Evolutionary conservation across 2,329 filamentous ascomycete species (phyloP).

Genomic region (Pseudogymnoascus sp.): DNA sequence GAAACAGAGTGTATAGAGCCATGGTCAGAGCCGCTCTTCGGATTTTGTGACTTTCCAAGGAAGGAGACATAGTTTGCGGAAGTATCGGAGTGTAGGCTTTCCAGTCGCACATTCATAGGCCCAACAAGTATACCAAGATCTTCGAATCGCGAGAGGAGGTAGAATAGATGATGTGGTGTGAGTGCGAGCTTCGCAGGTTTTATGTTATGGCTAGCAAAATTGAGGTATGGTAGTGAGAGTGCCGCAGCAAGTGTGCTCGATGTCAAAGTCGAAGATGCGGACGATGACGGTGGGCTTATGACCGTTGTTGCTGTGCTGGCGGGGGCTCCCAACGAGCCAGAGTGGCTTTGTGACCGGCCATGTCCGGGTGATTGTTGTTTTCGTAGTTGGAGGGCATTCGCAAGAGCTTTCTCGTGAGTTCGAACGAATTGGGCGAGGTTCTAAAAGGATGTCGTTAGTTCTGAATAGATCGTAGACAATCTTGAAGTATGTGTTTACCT

Average conservation of each 20-base stretch:
- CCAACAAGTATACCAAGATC: conserved; percentile 85
- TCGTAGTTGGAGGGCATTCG: conserved; percentile 85
- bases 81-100: conserved; percentile 84
- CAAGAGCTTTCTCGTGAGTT: conserved; percentile 92
- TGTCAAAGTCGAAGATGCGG: conserved; percentile 53
- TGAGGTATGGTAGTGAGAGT: conserved; percentile 76
- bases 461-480: background rate
- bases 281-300: conserved; percentile 53
- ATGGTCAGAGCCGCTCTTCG: conserved; percentile 72
- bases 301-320: conserved; percentile 29
- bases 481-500: conserved; percentile 46
- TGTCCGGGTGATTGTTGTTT: conserved; percentile 63
- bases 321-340: conserved; percentile 44
- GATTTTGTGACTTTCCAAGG: conserved; percentile 71
- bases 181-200: conserved; percentile 89
- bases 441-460: conserved; percentile 40
- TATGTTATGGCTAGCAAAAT: conserved; percentile 73
- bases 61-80: conserved; percentile 96
- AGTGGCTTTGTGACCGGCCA: conserved; percentile 58
- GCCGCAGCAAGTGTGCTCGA: conserved; percentile 72
- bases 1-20: conserved; percentile 93
- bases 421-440: conserved; percentile 94
- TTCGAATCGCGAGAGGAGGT: conserved; percentile 89
- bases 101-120: conserved; percentile 90
- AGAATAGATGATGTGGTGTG: conserved; percentile 94